Conservation (phyloP, 305 asterid genomes). For the Plantago lanceolata region DNA sequence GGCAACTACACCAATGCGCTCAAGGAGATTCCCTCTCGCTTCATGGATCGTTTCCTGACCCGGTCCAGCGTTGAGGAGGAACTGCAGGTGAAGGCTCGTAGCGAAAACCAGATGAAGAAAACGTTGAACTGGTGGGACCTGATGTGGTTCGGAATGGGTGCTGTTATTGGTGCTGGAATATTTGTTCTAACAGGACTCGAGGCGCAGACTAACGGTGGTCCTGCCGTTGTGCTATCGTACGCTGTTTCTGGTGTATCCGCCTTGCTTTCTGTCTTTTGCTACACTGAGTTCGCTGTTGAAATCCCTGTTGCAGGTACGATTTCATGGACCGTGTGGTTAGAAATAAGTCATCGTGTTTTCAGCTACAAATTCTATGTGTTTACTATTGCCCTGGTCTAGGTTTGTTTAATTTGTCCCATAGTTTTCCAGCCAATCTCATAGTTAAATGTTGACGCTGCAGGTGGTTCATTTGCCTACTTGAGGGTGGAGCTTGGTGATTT, state of each 20-base stretch:
- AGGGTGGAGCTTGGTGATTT: slow-evolving; percentile 66
- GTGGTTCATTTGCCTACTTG: slow-evolving; percentile 64
- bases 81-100: slow-evolving; percentile 53
- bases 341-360: too few relatives aligned
- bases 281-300: slow-evolving; percentile 76
- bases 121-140: slow-evolving; percentile 81
- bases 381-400: too few relatives aligned
- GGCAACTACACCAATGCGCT: slow-evolving; percentile 42
- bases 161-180: slow-evolving; percentile 80
- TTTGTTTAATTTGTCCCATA: background rate
- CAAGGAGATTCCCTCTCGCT: slow-evolving; percentile 30
- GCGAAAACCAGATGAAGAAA: slow-evolving; percentile 65
- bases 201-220: slow-evolving; percentile 54
- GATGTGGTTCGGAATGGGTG: slow-evolving; percentile 89
- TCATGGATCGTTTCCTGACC: slow-evolving; percentile 49
- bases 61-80: slow-evolving; percentile 59
- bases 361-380: too few relatives aligned
- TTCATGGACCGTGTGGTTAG: too few relatives aligned
- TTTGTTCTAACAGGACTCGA: slow-evolving; percentile 78
- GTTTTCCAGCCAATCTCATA: background rate
- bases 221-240: slow-evolving; percentile 70
- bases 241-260: slow-evolving; percentile 70
- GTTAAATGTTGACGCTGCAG: slow-evolving; percentile 17
- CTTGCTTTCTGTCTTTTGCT: slow-evolving; percentile 71
- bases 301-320: slow-evolving; percentile 63